Evolutionary conservation across 2,329 filamentous ascomycete genomes (phyloP).

Genomic region (Alternaria dauci): DNA sequence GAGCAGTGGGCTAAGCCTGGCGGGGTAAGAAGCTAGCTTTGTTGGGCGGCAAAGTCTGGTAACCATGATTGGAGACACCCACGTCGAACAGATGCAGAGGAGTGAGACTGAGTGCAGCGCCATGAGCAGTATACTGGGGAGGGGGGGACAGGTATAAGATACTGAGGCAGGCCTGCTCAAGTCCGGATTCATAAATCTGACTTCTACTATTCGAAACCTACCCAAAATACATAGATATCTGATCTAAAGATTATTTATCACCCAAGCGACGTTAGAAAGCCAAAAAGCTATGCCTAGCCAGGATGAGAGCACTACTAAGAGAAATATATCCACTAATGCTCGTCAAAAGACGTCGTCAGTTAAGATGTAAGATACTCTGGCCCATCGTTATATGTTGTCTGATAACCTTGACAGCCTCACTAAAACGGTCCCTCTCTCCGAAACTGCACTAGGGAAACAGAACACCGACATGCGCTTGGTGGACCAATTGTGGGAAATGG

Average conservation of each 20-base stretch:
- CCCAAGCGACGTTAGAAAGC: background rate
- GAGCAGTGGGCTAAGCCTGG: background rate
- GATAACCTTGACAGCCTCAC: background rate
- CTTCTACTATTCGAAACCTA: background rate
- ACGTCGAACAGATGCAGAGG: background rate
- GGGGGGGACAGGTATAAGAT: background rate
- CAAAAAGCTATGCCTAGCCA: background rate
- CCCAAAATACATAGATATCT: background rate
- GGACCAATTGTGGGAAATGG: slow-evolving; percentile 4
- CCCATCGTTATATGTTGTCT: background rate
- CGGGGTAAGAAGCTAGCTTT: slow-evolving; percentile 9
- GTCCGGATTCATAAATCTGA: background rate
- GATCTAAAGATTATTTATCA: too few relatives aligned
- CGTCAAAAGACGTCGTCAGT: background rate
- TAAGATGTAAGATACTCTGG: background rate
- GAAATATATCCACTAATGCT: too few relatives aligned
- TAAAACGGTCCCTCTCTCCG: background rate
- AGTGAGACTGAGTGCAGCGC: background rate
- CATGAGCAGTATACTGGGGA: background rate
- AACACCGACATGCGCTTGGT: slow-evolving; percentile 8
- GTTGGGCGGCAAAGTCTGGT: background rate
- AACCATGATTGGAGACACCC: background rate
- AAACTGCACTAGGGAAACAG: slow-evolving; percentile 7
- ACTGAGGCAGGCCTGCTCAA: background rate
- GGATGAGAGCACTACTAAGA: background rate